phyloP scores from a whole-genome alignment of 2,329 filamentous ascomycete genomes.

The Elsinoe arachidis region DNA sequence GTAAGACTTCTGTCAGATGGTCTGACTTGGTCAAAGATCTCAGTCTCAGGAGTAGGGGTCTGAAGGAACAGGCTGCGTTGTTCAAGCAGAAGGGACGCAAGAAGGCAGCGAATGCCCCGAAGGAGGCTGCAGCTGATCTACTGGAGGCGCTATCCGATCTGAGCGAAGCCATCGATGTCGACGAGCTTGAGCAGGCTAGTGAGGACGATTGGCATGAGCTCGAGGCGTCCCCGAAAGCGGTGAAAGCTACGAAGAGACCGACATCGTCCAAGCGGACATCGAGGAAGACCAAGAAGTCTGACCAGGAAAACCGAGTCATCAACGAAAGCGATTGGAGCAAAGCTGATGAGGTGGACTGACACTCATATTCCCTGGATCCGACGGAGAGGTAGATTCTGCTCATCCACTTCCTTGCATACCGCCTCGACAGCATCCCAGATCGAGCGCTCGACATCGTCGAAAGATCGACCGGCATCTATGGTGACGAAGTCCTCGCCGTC shows the following conservation, averaged over 20 bases:
- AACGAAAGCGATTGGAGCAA: slow-evolving; percentile 50
- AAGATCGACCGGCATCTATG: slow-evolving; percentile 45
- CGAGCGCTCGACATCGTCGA: slow-evolving; percentile 43
- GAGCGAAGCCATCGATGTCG: neutral
- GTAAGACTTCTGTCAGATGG: slow-evolving; percentile 58
- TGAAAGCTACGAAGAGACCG: slow-evolving; percentile 17
- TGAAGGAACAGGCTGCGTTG: slow-evolving; percentile 60
- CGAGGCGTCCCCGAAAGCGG: neutral
- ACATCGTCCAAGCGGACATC: neutral
- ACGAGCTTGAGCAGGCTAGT: slow-evolving; percentile 7
- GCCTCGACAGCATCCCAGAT: slow-evolving; percentile 22
- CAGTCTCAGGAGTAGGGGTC: slow-evolving; percentile 61
- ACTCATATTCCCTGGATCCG: neutral
- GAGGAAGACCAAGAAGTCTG: neutral
- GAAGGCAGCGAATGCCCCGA: neutral
- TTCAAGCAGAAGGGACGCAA: slow-evolving; percentile 45
- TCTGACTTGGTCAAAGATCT: slow-evolving; percentile 72
- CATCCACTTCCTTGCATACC: slow-evolving; percentile 14
- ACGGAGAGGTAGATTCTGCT: slow-evolving; percentile 5
- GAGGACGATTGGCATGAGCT: slow-evolving; percentile 11
- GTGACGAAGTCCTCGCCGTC: slow-evolving; percentile 45
- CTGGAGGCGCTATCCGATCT: slow-evolving; percentile 6
- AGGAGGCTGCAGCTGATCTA: slow-evolving; percentile 3
- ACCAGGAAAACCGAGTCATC: slow-evolving; percentile 30
- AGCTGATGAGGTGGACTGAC: slow-evolving; percentile 30